Percentiles rank a stretch among this genome's conserved stretches.
Conservation (phyloP, 2,329 filamentous ascomycete species). For the Hypocreales sp. region DNA sequence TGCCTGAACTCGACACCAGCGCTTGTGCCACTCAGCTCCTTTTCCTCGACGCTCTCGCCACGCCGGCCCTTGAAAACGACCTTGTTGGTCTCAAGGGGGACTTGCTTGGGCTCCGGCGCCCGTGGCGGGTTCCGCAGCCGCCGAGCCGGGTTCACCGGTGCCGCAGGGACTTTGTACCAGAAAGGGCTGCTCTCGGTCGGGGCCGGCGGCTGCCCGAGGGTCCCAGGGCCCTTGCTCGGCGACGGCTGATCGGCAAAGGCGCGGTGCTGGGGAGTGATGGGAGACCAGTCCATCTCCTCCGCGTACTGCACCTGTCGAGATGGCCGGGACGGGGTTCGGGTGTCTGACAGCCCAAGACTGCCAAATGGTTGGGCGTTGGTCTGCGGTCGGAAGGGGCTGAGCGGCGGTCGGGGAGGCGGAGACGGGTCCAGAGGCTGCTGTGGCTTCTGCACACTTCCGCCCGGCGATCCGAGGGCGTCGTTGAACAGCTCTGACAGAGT, state of each 20-base stretch:
- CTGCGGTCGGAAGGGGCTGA: neutral
- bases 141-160: conserved; percentile 50
- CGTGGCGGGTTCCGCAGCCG: conserved; percentile 45
- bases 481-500: conserved; percentile 26
- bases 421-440: conserved; percentile 6
- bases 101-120: conserved; percentile 33
- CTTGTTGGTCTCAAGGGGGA: conserved; percentile 24
- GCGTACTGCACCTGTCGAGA: conserved; percentile 19
- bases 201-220: conserved; percentile 29
- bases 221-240: conserved; percentile 20
- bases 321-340: conserved; percentile 5
- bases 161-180: conserved; percentile 54
- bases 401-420: conserved; percentile 3
- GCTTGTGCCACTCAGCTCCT: conserved; percentile 5
- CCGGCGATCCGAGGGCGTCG: conserved; percentile 15
- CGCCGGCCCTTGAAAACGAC: conserved; percentile 32
- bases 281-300: conserved; percentile 63
- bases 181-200: conserved; percentile 40
- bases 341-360: conserved; percentile 6
- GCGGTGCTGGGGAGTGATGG: conserved; percentile 38
- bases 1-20: conserved; percentile 34
- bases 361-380: conserved; percentile 4
- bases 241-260: conserved; percentile 33
- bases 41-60: conserved; percentile 3
- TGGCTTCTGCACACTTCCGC: conserved; percentile 1